Evolutionary conservation across 371 early-diverging fungal genomes (phyloP).

Genomic region (Mucor lusitanicus): DNA sequence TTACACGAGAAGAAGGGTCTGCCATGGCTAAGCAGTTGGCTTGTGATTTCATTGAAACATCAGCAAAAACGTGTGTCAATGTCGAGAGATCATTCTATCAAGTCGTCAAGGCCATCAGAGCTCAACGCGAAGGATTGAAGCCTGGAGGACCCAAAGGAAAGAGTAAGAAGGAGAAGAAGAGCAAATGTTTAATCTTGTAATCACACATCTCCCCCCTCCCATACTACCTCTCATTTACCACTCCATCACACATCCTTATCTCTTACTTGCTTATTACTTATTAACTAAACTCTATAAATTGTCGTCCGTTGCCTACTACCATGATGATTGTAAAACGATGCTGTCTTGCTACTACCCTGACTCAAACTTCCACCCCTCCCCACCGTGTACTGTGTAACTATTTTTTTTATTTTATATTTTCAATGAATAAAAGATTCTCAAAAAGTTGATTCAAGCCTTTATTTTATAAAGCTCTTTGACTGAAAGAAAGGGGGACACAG

Average conservation of each 20-base stretch:
- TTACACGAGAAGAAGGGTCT: conserved; percentile 75
- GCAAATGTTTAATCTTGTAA: conserved; percentile 42
- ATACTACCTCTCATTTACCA: background rate
- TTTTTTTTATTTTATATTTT: background rate
- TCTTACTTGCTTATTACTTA: conserved; percentile 2
- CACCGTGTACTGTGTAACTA: background rate
- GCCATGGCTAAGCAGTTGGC: conserved; percentile 68
- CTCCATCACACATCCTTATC: background rate
- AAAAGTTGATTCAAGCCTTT: background rate
- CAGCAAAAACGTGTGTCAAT: conserved; percentile 81
- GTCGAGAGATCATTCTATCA: conserved; percentile 73
- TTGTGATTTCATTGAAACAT: conserved; percentile 79
- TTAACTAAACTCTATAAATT: conserved; percentile 1
- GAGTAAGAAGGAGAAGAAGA: conserved; percentile 38
- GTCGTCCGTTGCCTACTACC: background rate
- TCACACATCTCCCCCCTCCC: background rate
- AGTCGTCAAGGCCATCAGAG: conserved; percentile 61
- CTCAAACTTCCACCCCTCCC: background rate
- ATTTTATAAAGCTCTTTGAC: background rate
- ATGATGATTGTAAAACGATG: conserved; percentile 1
- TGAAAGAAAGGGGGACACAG: background rate
- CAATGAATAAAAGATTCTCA: background rate
- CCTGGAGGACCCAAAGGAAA: conserved; percentile 30
- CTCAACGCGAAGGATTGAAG: conserved; percentile 42
- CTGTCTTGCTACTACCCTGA: background rate